phyloP scores from a whole-genome alignment of 1,139 yeast genomes.

The Candida sp. region DNA sequence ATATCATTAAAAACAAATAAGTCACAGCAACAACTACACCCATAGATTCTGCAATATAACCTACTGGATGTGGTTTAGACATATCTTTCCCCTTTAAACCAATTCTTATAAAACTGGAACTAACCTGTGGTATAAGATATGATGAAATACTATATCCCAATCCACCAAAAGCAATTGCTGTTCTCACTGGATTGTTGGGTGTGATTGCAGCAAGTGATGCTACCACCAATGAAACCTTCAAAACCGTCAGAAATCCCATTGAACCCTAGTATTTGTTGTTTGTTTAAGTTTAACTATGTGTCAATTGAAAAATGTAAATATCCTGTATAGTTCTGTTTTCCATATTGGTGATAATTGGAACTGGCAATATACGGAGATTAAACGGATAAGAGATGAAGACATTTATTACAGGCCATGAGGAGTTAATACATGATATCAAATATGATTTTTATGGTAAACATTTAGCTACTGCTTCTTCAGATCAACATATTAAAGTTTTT shows the following conservation, averaged over 20 bases:
- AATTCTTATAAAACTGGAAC: conserved; percentile 63
- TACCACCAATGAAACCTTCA: conserved; percentile 14
- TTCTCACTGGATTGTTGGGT: conserved; percentile 35
- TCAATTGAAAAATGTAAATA: background rate
- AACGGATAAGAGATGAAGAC: conserved; percentile 64
- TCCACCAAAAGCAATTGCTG: conserved; percentile 64
- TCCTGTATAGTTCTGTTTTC: conserved; percentile 2
- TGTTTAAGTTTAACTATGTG: conserved; percentile 1
- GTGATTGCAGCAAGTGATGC: conserved; percentile 18
- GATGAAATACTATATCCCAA: conserved; percentile 62
- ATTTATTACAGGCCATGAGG: conserved; percentile 87
- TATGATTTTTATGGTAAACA: conserved; percentile 90
- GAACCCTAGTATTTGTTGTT: background rate
- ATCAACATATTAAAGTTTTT: conserved; percentile 86
- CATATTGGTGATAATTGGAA: too few species aligned
- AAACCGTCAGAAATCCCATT: conserved; percentile 7
- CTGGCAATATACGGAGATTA: too few species aligned
- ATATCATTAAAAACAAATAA: conserved; percentile 75
- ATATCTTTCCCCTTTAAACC: conserved; percentile 86
- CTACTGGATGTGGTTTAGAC: conserved; percentile 64
- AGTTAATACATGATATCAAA: conserved; percentile 81
- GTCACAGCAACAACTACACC: conserved; percentile 86
- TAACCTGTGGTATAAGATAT: conserved; percentile 62
- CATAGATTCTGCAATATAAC: conserved; percentile 76
- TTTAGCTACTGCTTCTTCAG: conserved; percentile 89